phyloP scores from a whole-genome alignment of 2,329 filamentous ascomycete species.

The Immersiporthe knoxdaviesiana region DNA sequence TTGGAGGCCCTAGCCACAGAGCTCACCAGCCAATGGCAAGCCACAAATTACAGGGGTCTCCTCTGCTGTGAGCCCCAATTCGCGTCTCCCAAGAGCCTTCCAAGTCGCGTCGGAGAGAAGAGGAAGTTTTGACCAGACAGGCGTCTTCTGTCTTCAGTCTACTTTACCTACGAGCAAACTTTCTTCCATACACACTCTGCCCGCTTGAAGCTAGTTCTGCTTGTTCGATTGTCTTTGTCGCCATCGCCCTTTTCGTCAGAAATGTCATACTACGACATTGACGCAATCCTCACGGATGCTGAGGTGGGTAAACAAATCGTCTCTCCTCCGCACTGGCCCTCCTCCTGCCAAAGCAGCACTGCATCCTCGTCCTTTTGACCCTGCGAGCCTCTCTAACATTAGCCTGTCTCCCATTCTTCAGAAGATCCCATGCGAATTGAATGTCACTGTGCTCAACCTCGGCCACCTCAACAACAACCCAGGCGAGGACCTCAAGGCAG shows the following conservation, averaged over 20 bases:
- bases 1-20: not conserved
- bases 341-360: not conserved
- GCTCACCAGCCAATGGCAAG: constrained; percentile 1
- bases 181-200: not conserved
- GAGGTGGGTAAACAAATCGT: constrained; percentile 56
- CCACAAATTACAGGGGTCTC: constrained; percentile 1
- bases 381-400: not conserved
- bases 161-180: not conserved
- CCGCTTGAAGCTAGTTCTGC: not conserved
- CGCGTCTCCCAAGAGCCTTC: constrained; percentile 19
- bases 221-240: not conserved
- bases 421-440: constrained; percentile 96
- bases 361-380: not conserved
- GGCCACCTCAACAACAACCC: constrained; percentile 89
- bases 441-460: constrained; percentile 83
- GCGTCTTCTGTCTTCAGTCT: too few relatives aligned
- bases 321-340: too few relatives aligned
- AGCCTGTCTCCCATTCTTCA: constrained; percentile 42
- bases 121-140: not conserved
- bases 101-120: not conserved
- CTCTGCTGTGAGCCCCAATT: constrained; percentile 10
- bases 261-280: constrained; percentile 84
- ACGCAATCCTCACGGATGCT: constrained; percentile 82
- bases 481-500: constrained; percentile 70
- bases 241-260: too few relatives aligned